Evolutionary conservation across 2,329 filamentous ascomycete species (phyloP), one percentile per base, ranked within the genome.

Genomic region (Aspergillus sergii): DNA sequence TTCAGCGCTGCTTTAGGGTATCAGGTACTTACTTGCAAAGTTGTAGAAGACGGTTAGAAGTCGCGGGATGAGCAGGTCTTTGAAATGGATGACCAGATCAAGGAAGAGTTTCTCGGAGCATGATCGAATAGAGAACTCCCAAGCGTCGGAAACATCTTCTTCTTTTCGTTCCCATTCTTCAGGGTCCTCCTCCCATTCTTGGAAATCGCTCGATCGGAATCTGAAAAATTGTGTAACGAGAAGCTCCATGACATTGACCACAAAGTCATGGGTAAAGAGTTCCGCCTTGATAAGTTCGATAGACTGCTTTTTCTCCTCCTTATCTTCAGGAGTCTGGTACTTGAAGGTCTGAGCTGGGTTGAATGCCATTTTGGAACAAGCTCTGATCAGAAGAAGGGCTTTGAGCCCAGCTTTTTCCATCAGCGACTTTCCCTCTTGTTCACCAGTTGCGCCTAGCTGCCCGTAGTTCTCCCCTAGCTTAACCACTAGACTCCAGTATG

Each of bases 151-250:
- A 63, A 92, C 88, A 64, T 90, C 91, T 72, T 96, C 93, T 80
- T 97, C 93, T 71, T 90, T 89, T 67, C 91, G 89, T 76, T 97
- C 94, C 94, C 95, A 99, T 59, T 96, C 93, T 76, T 99, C 93
- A 0, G 94, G 93, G 62, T 97, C 93, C 73, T 96, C 91, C 74
- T 96, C 91, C 95, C 95, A 99, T 62, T 93, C 91, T 65, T 93
- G 89, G 1, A 98, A 85, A 76, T 99, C 95, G 58, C 88, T 88
- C 63, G 91, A 87, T 39, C 93, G 88, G 76, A 98, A 95, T 43
- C 95, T 86, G 75, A 99, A 95, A 69, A 97, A 92, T 70, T 91
- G 89, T 1, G 91, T 93, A 58, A 99, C 91, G 61, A 97, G 88
- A 14, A 90, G 84, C 68, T 95, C 92, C 75, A 95, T 92, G 69